A percentile compares a stretch with the other conserved stretches of the same genome.
phyloP scores from a whole-genome alignment of 495 filamentous ascomycete species.

The Collariella sp. region DNA sequence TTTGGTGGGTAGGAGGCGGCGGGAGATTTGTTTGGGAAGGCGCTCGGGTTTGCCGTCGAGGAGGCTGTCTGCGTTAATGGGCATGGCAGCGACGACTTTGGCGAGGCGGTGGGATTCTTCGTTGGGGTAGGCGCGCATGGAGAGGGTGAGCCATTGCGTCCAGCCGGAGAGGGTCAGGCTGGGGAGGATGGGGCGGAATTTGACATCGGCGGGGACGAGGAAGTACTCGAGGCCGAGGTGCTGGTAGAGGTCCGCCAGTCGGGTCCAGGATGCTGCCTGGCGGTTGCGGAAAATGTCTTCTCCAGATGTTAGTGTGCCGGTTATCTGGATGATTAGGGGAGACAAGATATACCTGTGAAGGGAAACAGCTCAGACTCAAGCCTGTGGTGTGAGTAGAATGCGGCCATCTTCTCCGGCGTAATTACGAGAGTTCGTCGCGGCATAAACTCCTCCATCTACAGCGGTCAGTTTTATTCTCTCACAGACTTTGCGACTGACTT shows the following conservation, averaged over 20 bases:
- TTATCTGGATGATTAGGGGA: neutral
- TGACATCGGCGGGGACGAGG: constrained; percentile 56
- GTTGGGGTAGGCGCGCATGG: constrained; percentile 70
- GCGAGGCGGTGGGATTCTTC: constrained; percentile 67
- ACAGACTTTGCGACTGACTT: constrained; percentile 19
- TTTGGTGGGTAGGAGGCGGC: constrained; percentile 57
- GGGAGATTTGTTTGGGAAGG: constrained; percentile 70
- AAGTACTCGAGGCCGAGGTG: constrained; percentile 74
- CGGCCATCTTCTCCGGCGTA: constrained; percentile 67
- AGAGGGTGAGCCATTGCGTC: constrained; percentile 62
- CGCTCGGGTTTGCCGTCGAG: constrained; percentile 63
- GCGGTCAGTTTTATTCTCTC: neutral
- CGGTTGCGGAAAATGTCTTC: constrained; percentile 15
- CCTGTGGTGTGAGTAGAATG: constrained; percentile 62
- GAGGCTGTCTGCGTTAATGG: constrained; percentile 49
- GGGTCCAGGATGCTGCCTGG: constrained; percentile 24
- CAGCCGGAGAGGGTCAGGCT: constrained; percentile 76
- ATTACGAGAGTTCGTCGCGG: constrained; percentile 72
- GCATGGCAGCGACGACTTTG: constrained; percentile 63
- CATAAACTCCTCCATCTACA: constrained; percentile 66
- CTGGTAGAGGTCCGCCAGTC: constrained; percentile 58
- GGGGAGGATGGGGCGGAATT: constrained; percentile 58
- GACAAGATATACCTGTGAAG: constrained; percentile 26
- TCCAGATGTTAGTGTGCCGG: neutral
- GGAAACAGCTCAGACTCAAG: constrained; percentile 49